These are phyloP conservation scores for Phytophthora niederhauseri DNA, from an alignment of 352 stramenopile species.

Conservation along the genomic window DNA sequence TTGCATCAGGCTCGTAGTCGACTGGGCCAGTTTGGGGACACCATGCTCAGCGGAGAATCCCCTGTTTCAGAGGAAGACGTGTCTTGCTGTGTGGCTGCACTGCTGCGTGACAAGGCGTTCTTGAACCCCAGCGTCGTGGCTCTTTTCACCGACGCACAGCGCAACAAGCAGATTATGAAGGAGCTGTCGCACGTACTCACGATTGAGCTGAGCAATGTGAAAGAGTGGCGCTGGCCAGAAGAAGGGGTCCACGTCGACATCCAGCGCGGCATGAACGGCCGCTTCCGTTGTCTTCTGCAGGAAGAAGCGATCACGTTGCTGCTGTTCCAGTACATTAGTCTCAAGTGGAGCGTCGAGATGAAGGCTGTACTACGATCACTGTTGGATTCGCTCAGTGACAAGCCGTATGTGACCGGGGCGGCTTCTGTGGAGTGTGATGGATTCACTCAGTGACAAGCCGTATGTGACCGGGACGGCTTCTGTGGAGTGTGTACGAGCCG, in stretches of 20 bases:
- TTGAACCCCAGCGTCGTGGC: slow-evolving; percentile 43
- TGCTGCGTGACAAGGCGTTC: slow-evolving; percentile 39
- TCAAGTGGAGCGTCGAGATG: slow-evolving; percentile 39
- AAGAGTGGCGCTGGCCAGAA: slow-evolving; percentile 44
- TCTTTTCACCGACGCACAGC: slow-evolving; percentile 42
- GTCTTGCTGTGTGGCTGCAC: slow-evolving; percentile 25
- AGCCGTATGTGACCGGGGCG: background rate
- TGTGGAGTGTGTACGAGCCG: slow-evolving; percentile 20
- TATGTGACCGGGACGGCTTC: slow-evolving; percentile 9
- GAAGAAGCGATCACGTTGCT: slow-evolving; percentile 54
- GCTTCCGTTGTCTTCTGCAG: slow-evolving; percentile 48
- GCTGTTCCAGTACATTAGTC: slow-evolving; percentile 52
- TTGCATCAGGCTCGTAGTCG: slow-evolving; percentile 18
- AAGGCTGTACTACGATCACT: slow-evolving; percentile 32
- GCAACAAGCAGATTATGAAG: slow-evolving; percentile 40
- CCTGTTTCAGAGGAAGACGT: slow-evolving; percentile 37
- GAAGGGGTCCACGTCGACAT: slow-evolving; percentile 43
- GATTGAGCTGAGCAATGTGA: slow-evolving; percentile 52
- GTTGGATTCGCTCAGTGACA: slow-evolving; percentile 29
- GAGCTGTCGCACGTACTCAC: slow-evolving; percentile 55
- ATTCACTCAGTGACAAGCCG: slow-evolving; percentile 22
- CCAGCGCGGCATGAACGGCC: slow-evolving; percentile 52
- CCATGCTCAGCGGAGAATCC: slow-evolving; percentile 22
- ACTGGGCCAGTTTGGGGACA: slow-evolving; percentile 33
- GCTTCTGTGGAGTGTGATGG: slow-evolving; percentile 23